Percentiles rank a stretch among this genome's conserved stretches.
phyloP scores from a whole-genome alignment of 768 basidiomycete genomes.

The Pluteus cervinus region DNA sequence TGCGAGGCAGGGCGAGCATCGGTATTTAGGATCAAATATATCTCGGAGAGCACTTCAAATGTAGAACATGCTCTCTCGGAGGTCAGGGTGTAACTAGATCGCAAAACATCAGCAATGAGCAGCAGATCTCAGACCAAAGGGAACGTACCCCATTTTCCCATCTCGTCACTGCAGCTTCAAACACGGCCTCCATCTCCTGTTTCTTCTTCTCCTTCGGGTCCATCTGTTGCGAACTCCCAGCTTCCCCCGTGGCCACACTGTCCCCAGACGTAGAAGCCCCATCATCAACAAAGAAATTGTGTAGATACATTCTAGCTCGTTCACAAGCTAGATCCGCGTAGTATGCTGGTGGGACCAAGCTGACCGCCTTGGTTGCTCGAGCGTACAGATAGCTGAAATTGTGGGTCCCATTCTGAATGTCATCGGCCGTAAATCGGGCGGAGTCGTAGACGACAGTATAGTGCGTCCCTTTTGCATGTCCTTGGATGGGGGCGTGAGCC shows the following conservation, averaged over 20 bases:
- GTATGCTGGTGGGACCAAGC: conserved; percentile 72
- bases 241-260: conserved; percentile 19
- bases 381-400: conserved; percentile 69
- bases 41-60: too few species aligned
- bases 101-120: conserved; percentile 5
- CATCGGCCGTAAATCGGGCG: conserved; percentile 58
- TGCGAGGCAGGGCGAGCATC: too few species aligned
- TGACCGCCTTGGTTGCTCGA: conserved; percentile 79
- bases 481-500: conserved; percentile 70
- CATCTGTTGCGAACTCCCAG: too few species aligned
- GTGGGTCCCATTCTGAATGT: conserved; percentile 68
- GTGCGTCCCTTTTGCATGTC: conserved; percentile 66
- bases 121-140: conserved; percentile 2
- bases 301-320: conserved; percentile 68
- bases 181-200: too few species aligned
- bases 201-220: conserved; percentile 31
- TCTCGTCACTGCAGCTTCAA: conserved; percentile 34
- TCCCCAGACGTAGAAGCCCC: conserved; percentile 30
- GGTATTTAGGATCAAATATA: too few species aligned
- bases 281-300: conserved; percentile 59
- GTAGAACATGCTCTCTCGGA: conserved; percentile 67
- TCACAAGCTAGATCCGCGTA: conserved; percentile 82
- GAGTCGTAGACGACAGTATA: conserved; percentile 81
- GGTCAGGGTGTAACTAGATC: conserved; percentile 42
- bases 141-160: conserved; percentile 50